Conservation (phyloP, 2,329 filamentous ascomycete species). For the Trichocomaceae sp. region DNA sequence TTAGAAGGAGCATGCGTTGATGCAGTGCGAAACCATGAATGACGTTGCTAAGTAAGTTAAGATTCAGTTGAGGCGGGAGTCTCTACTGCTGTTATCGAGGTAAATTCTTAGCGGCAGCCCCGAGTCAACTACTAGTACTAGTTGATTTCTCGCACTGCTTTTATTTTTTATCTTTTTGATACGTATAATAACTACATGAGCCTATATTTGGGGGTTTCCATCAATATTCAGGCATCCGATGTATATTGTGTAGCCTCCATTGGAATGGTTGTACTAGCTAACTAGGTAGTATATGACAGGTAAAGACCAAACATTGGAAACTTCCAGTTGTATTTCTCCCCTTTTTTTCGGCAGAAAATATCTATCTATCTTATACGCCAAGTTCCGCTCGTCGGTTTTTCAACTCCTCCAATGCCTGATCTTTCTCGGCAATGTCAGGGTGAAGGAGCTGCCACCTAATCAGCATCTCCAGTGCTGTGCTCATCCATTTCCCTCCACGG, state of each 20-base stretch:
- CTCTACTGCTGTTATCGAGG: too few species aligned
- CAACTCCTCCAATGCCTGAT: constrained; percentile 56
- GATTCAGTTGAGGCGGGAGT: background rate
- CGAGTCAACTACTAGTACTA: too few species aligned
- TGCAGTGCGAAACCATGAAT: background rate
- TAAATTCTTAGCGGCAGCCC: background rate
- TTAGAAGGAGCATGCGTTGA: background rate
- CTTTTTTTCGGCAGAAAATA: background rate
- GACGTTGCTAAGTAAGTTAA: background rate
- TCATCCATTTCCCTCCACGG: constrained; percentile 75
- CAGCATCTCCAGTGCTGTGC: constrained; percentile 67
- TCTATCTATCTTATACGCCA: constrained; percentile 17
- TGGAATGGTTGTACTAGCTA: too few species aligned
- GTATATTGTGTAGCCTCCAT: too few species aligned
- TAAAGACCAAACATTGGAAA: too few species aligned
- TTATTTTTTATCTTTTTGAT: too few species aligned
- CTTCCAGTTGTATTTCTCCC: too few species aligned
- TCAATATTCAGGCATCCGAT: too few species aligned
- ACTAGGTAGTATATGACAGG: too few species aligned
- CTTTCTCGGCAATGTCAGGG: constrained; percentile 56
- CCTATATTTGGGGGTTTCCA: too few species aligned
- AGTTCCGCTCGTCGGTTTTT: constrained; percentile 47
- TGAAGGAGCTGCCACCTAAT: constrained; percentile 86
- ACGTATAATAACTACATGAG: too few species aligned
- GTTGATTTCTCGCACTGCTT: too few species aligned